Conservation (phyloP, 768 basidiomycete genomes). For the Coprinellus aureogranulatus region DNA sequence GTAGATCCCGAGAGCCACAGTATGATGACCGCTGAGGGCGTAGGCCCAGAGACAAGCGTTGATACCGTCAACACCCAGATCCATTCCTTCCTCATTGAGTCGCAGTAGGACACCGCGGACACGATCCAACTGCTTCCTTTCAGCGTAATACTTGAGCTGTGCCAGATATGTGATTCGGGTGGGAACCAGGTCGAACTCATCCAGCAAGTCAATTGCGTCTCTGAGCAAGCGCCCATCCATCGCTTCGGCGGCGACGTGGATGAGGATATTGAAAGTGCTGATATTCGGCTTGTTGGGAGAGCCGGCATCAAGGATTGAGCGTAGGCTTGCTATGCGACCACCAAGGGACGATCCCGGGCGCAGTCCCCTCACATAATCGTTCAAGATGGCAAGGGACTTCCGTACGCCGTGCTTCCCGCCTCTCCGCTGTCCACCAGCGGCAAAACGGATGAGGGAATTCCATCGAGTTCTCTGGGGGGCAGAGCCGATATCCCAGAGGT, state of each 20-base stretch:
- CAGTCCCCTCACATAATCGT: slow-evolving; percentile 52
- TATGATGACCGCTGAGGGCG: slow-evolving; percentile 47
- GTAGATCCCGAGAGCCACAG: slow-evolving; percentile 62
- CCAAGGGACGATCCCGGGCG: slow-evolving; percentile 33
- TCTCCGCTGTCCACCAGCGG: slow-evolving; percentile 65
- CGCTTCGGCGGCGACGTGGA: slow-evolving; percentile 61
- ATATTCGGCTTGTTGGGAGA: slow-evolving; percentile 53
- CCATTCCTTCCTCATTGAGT: slow-evolving; percentile 49
- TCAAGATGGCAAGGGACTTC: slow-evolving; percentile 56
- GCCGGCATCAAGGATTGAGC: slow-evolving; percentile 7
- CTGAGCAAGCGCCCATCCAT: slow-evolving; percentile 39
- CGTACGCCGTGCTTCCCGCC: slow-evolving; percentile 57
- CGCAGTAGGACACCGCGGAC: slow-evolving; percentile 54
- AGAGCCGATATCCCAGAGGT: slow-evolving; percentile 30
- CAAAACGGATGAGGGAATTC: slow-evolving; percentile 70
- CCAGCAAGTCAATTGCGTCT: slow-evolving; percentile 54
- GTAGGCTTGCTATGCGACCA: not conserved
- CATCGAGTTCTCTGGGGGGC: slow-evolving; percentile 61
- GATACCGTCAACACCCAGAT: slow-evolving; percentile 61
- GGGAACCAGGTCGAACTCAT: slow-evolving; percentile 50
- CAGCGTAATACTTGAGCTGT: slow-evolving; percentile 55
- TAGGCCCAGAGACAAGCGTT: slow-evolving; percentile 75
- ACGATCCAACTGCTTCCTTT: slow-evolving; percentile 44
- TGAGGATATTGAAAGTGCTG: slow-evolving; percentile 65
- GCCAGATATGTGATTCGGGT: slow-evolving; percentile 63